Evolutionary conservation across 208 protist species (phyloP), one percentile per base, ranked within the genome.

Genomic region (Leishmania guyanensis): DNA sequence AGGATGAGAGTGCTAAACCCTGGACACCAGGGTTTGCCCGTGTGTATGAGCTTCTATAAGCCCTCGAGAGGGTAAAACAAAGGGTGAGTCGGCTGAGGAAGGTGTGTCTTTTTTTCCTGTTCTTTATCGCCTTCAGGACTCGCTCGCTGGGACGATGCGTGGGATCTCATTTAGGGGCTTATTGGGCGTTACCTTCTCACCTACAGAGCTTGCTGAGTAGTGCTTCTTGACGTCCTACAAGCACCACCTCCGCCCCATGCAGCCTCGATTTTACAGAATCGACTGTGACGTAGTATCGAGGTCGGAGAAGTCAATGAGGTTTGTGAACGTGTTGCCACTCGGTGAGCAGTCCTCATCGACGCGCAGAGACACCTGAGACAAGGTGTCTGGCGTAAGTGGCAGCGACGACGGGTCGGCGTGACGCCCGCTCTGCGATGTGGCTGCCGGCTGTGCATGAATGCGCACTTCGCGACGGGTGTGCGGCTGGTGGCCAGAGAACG

Each of bases 301-400:
- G 43, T 97, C 92, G 17, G 94, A 94, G 33, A 97, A 89, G 62
- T 74, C 81, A 26, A 95, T 70, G 12, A 97, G 82, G 58, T 90
- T 90, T 5, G 92, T 97, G 71, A 97, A 97, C 9, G 88, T 93
- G 29, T 91, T 91, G 17, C 74, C 82, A 29, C 81, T 88, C n/a
- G 86, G 79, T 20, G 81, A 84, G 71, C 77, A 82, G 39, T 88
- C 82, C 1, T 26, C 16, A 68, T 75, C 83, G 5, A 20, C 72
- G 26, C 64, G 60, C 48, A 80, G 20, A 1, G 82, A 85, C 36
- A 79, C 26, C 46, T 64, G 43, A 16, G 69, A 73, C 22, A 76
- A 82, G 69, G 39, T 81, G 46, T 84, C 58, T 6, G 77, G 72
- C 3, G 79, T 85, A 1, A 82, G 33, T 0, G 80, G 78, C 53